Evolutionary conservation across 768 basidiomycete genomes (phyloP).

Genomic region (Amanita muscaria): DNA sequence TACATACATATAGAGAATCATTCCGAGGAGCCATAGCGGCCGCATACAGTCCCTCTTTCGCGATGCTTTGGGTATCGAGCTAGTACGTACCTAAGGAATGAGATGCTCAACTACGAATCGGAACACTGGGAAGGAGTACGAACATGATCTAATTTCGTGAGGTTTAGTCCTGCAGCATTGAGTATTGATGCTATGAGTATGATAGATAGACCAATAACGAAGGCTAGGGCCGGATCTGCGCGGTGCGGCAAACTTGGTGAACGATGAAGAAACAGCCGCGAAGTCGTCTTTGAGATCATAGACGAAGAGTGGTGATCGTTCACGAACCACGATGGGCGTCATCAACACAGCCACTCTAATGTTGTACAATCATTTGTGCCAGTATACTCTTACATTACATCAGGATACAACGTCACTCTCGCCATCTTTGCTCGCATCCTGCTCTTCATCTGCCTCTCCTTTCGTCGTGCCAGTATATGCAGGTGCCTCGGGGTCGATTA

Average conservation of each 20-base stretch:
- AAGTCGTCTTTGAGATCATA: background rate
- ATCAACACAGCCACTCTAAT: conserved; percentile 4
- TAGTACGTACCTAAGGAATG: conserved; percentile 52
- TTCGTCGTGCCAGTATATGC: too few relatives aligned
- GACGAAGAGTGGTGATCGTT: background rate
- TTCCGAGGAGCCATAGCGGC: conserved; percentile 85
- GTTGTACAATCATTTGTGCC: background rate
- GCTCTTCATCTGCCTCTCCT: background rate
- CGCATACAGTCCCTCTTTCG: conserved; percentile 73
- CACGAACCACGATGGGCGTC: background rate
- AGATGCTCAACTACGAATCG: background rate
- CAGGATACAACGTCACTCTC: conserved; percentile 1
- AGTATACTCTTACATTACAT: background rate
- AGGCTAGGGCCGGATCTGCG: conserved; percentile 52
- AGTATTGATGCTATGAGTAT: conserved; percentile 77
- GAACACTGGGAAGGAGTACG: conserved; percentile 18
- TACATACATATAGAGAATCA: conserved; percentile 72
- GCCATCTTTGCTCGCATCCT: background rate
- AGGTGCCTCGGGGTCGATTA: too few relatives aligned
- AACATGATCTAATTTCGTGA: conserved; percentile 91
- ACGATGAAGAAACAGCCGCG: background rate
- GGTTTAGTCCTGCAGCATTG: conserved; percentile 87
- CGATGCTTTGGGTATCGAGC: conserved; percentile 64
- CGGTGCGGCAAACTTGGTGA: conserved; percentile 5
- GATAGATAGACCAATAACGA: conserved; percentile 82